Evolutionary conservation across 1,284 basidiomycete genomes (phyloP).

Genomic region (Leucocoprinus gongylophorus): DNA sequence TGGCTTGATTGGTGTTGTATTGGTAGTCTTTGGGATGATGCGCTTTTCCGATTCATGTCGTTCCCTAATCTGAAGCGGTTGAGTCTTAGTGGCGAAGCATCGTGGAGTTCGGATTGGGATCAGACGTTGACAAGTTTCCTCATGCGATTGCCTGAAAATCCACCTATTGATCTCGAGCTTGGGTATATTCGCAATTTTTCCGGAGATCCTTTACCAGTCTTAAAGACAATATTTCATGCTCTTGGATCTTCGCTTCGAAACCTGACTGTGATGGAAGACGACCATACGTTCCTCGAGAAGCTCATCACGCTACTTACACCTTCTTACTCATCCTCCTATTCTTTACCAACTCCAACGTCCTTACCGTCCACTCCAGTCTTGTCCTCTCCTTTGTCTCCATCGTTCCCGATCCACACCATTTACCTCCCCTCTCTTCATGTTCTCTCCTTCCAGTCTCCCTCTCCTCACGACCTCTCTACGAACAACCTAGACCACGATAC

Average conservation of each 20-base stretch:
- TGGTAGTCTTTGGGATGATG: conserved; percentile 5
- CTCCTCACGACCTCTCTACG: background rate
- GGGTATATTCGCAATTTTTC: conserved; percentile 1
- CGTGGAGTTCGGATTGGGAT: conserved; percentile 2
- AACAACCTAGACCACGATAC: background rate
- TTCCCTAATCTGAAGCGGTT: conserved; percentile 1
- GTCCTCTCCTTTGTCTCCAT: background rate
- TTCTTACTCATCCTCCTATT: background rate
- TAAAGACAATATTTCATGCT: conserved; percentile 1
- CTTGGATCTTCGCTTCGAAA: background rate
- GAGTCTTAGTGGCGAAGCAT: background rate
- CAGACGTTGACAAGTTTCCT: background rate
- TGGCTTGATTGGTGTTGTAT: conserved; percentile 8
- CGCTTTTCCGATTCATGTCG: conserved; percentile 5
- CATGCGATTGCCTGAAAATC: background rate
- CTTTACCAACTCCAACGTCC: background rate
- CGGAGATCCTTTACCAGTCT: background rate
- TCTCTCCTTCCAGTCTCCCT: background rate
- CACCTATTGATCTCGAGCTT: conserved; percentile 1
- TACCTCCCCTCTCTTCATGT: background rate
- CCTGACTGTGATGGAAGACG: conserved; percentile 2
- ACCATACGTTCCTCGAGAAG: conserved; percentile 7
- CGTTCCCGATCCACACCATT: background rate
- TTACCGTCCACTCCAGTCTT: background rate
- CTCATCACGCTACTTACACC: conserved; percentile 2